Percentiles rank a stretch among this genome's conserved stretches.
Evolutionary conservation across 768 basidiomycete species (phyloP).

Genomic region (Lactarius deliciosus): DNA sequence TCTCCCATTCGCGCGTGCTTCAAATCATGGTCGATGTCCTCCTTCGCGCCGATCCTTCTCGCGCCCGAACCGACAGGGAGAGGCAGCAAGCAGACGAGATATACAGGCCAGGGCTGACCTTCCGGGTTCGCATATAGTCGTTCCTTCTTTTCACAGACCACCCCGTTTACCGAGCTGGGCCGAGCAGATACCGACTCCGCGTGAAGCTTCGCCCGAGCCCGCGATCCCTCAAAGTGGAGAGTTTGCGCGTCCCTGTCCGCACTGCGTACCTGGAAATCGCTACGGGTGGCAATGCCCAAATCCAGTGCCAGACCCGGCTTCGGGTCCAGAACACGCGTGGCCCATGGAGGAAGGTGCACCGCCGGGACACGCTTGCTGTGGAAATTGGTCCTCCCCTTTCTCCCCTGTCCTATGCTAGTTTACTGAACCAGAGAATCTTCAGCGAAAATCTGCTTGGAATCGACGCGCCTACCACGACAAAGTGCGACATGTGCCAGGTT

Average conservation of each 20-base stretch:
- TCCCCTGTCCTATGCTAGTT: neutral
- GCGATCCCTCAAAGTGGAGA: conserved; percentile 63
- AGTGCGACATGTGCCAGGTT: conserved; percentile 80
- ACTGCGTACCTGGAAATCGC: conserved; percentile 65
- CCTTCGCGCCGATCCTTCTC: conserved; percentile 67
- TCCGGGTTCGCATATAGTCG: conserved; percentile 52
- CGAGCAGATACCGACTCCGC: conserved; percentile 67
- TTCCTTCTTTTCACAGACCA: conserved; percentile 7
- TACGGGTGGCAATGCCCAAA: conserved; percentile 82
- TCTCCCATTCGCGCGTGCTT: conserved; percentile 69
- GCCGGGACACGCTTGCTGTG: conserved; percentile 78
- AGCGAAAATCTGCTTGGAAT: conserved; percentile 77
- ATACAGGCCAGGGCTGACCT: conserved; percentile 58
- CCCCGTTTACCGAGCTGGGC: conserved; percentile 5
- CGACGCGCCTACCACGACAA: conserved; percentile 72
- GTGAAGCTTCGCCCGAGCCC: conserved; percentile 76
- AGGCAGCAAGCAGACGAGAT: conserved; percentile 80
- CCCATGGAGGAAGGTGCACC: conserved; percentile 73
- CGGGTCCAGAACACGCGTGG: conserved; percentile 73
- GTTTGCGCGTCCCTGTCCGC: conserved; percentile 76
- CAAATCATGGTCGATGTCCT: conserved; percentile 72
- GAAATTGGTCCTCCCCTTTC: conserved; percentile 62
- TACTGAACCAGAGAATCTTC: conserved; percentile 12
- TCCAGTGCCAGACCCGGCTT: conserved; percentile 70
- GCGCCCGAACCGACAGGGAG: conserved; percentile 65